phyloP scores from a whole-genome alignment of 257 asterid genomes.

The Leonotis leonurus region DNA sequence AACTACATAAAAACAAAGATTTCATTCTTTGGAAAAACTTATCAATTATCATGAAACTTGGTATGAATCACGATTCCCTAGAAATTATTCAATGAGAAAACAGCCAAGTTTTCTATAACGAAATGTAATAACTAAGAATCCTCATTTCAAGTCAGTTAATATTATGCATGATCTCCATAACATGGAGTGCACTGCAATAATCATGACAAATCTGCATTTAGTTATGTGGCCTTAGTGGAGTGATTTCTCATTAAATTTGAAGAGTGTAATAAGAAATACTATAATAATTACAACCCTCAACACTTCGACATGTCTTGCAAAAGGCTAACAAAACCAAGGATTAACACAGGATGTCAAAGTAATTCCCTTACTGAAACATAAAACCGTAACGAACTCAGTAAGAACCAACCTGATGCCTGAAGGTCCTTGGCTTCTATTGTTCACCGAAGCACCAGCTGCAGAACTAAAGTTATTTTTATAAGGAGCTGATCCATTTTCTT shows the following conservation, averaged over 20 bases:
- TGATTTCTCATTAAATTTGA: background rate
- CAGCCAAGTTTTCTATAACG: too few species aligned
- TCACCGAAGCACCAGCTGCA: conserved; percentile 39
- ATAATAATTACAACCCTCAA: background rate
- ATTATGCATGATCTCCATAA: background rate
- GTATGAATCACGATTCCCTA: too few species aligned
- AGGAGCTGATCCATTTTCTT: conserved; percentile 55
- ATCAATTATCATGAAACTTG: background rate
- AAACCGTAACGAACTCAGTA: too few species aligned
- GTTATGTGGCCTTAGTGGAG: background rate
- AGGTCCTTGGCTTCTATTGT: too few species aligned
- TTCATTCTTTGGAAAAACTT: background rate
- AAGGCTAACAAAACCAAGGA: background rate
- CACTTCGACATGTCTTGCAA: background rate
- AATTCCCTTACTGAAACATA: background rate
- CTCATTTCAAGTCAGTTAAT: background rate
- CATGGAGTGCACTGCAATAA: background rate
- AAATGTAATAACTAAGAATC: too few species aligned
- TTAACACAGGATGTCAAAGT: background rate
- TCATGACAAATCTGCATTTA: background rate
- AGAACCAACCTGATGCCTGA: too few species aligned
- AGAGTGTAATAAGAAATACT: background rate
- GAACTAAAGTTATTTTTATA: conserved; percentile 38
- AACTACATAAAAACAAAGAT: background rate
- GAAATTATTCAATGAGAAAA: background rate